Evolutionary conservation across 306 rosid species (phyloP).

Genomic region (Malus fusca): DNA sequence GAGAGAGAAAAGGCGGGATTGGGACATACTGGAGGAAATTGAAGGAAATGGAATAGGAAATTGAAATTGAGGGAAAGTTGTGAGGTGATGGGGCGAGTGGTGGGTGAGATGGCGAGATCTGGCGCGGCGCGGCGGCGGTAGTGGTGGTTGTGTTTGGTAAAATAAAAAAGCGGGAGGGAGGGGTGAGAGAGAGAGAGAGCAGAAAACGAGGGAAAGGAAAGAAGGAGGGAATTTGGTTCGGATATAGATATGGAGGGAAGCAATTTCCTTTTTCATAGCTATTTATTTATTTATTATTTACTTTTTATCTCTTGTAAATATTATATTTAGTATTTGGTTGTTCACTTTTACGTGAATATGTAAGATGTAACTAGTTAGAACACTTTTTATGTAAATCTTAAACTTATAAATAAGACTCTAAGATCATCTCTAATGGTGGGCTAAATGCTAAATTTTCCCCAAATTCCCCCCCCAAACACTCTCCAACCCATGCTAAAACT

Average conservation of each 20-base stretch:
- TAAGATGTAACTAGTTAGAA: too few species aligned
- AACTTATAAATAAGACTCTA: too few species aligned
- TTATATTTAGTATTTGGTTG: neutral
- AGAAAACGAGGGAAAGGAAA: constrained; percentile 73
- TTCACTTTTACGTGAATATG: too few species aligned
- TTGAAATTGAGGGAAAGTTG: constrained; percentile 2
- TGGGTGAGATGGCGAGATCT: constrained; percentile 36
- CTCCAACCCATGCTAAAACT: too few species aligned
- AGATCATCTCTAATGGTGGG: too few species aligned
- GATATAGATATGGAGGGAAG: constrained; percentile 93
- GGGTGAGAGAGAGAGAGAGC: constrained; percentile 31
- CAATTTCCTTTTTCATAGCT: constrained; percentile 14
- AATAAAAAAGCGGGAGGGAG: constrained; percentile 67
- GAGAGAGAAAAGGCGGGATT: constrained; percentile 17
- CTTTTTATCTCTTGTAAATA: neutral
- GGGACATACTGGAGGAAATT: constrained; percentile 25
- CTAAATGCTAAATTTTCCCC: too few species aligned
- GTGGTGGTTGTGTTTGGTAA: constrained; percentile 27
- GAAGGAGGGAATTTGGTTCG: constrained; percentile 95
- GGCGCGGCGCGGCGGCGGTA: neutral
- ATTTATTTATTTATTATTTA: neutral
- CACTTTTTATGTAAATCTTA: too few species aligned
- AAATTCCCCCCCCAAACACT: too few species aligned
- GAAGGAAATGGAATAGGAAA: constrained; percentile 1
- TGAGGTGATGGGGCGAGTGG: neutral